These are phyloP conservation scores for Penicillium canescens DNA, from an alignment of 495 filamentous ascomycete genomes.

Conservation along the genomic window DNA sequence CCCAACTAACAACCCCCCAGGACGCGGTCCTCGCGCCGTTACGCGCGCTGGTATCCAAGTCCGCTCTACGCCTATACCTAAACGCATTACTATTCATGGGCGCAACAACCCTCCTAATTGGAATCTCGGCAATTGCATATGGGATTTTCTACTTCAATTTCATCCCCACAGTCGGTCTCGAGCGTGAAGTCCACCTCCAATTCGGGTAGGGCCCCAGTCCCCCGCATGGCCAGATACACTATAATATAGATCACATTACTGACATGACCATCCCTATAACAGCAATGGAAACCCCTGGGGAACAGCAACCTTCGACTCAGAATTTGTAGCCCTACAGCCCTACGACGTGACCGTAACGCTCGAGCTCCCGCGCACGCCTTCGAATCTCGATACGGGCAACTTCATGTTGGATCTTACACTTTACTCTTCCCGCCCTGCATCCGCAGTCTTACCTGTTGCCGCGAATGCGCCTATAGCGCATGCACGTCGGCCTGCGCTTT, in stretches of 20 bases:
- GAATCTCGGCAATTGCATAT: conserved; percentile 67
- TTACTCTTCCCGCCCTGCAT: conserved; percentile 41
- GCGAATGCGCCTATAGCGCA: conserved; percentile 34
- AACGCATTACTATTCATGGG: conserved; percentile 63
- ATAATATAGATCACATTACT: not conserved
- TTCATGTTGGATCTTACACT: conserved; percentile 90
- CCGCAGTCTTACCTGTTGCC: conserved; percentile 22
- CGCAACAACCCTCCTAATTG: conserved; percentile 59
- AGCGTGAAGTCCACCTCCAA: conserved; percentile 73
- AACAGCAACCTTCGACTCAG: conserved; percentile 35
- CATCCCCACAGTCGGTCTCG: conserved; percentile 70
- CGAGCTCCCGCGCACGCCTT: conserved; percentile 64
- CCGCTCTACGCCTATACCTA: conserved; percentile 70
- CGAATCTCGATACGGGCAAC: conserved; percentile 66
- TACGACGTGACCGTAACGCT: conserved; percentile 73
- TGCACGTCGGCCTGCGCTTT: conserved; percentile 61
- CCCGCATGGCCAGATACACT: not conserved
- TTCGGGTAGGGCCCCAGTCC: conserved; percentile 60
- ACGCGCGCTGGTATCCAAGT: conserved; percentile 59
- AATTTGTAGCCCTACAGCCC: conserved; percentile 45
- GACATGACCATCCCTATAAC: not conserved
- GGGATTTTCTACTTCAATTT: conserved; percentile 77
- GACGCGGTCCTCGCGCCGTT: conserved; percentile 33
- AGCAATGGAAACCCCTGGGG: conserved; percentile 48
- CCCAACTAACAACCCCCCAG: conserved; percentile 23